These are phyloP conservation scores for Diutina scorzettiae DNA, from an alignment of 1,139 yeast genomes.

Conservation along the genomic window DNA sequence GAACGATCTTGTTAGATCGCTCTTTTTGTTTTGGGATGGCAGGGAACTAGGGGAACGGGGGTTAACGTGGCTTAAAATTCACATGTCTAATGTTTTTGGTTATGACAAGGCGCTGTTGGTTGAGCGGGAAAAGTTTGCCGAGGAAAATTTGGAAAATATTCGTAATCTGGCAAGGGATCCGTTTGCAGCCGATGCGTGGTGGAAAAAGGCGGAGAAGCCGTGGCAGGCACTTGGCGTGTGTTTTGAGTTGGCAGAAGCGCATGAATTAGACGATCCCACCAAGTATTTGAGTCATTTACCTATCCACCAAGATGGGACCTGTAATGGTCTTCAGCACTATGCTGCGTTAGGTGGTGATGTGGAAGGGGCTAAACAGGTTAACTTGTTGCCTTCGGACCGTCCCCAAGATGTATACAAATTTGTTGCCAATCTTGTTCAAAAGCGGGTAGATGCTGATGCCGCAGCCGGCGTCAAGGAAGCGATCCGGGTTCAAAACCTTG, in stretches of 20 bases:
- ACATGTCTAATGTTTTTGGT: constrained; percentile 81
- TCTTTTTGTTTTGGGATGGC: constrained; percentile 84
- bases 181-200: constrained; percentile 47
- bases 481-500: constrained; percentile 40
- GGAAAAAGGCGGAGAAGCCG: constrained; percentile 85
- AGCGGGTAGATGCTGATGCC: constrained; percentile 49
- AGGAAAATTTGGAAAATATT: constrained; percentile 51
- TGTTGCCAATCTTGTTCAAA: constrained; percentile 65
- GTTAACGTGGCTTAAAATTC: constrained; percentile 79
- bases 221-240: constrained; percentile 92
- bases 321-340: constrained; percentile 95
- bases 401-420: constrained; percentile 88
- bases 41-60: constrained; percentile 66
- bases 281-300: constrained; percentile 72
- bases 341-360: constrained; percentile 96
- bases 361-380: constrained; percentile 91
- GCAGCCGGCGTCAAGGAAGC: constrained; percentile 45
- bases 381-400: constrained; percentile 64
- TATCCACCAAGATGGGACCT: constrained; percentile 95
- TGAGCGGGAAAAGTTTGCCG: constrained; percentile 65
- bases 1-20: constrained; percentile 79
- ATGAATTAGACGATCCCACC: constrained; percentile 60
- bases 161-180: constrained; percentile 66
- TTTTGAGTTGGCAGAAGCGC: constrained; percentile 66
- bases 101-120: constrained; percentile 71